These are phyloP conservation scores for Aspergillus jensenii DNA, from an alignment of 2,329 filamentous ascomycete genomes.

Conservation along the genomic window DNA sequence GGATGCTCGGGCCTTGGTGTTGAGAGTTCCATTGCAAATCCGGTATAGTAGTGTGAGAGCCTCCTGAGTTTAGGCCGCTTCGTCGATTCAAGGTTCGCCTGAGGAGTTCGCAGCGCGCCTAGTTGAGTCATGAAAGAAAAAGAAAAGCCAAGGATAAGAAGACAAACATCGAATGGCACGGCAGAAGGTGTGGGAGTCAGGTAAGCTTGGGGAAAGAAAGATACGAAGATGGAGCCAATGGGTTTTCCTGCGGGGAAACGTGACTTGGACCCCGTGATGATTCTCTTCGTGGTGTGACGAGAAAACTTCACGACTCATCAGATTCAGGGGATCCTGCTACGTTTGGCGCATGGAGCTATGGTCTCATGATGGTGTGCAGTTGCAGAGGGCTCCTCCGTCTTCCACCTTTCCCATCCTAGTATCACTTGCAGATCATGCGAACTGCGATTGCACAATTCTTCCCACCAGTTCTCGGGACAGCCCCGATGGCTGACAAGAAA, in stretches of 20 bases:
- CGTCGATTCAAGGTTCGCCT: background rate
- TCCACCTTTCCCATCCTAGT: slow-evolving; percentile 16
- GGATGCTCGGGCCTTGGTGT: background rate
- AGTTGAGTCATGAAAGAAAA: background rate
- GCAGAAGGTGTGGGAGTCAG: background rate
- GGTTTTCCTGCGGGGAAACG: slow-evolving; percentile 1
- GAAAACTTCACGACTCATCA: background rate
- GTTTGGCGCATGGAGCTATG: background rate
- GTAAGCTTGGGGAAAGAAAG: background rate
- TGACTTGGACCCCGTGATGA: slow-evolving; percentile 9
- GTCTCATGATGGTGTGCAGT: slow-evolving; percentile 14
- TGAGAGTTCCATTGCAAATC: background rate
- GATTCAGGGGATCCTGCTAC: background rate
- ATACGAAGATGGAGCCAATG: background rate
- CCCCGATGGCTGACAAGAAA: background rate
- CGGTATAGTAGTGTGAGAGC: background rate
- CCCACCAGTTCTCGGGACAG: background rate
- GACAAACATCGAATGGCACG: background rate
- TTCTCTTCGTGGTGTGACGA: too few species aligned
- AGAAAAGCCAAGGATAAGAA: background rate
- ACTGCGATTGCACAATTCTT: slow-evolving; percentile 11
- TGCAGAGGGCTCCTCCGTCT: background rate
- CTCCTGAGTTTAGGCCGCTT: background rate
- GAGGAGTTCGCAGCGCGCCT: background rate
- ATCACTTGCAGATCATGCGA: slow-evolving; percentile 17